Conservation (phyloP, 352 stramenopile genomes). For the Achlya hypogyna region DNA sequence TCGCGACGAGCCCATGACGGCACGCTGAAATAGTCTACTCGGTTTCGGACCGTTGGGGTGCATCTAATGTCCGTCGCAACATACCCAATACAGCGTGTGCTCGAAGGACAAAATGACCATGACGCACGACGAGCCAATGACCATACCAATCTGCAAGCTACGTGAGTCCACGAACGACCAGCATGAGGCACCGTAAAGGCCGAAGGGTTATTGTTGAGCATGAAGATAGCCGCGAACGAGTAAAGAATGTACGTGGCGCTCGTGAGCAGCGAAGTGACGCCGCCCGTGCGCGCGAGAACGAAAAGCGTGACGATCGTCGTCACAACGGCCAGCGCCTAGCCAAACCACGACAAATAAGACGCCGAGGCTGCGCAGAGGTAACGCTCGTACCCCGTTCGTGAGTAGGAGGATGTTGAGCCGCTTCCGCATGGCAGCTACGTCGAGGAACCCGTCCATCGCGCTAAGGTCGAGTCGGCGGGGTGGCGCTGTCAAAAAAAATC, state of each 20-base stretch:
- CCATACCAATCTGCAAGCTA: conserved; percentile 15
- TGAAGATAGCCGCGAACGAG: conserved; percentile 10
- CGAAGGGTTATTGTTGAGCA: conserved; percentile 18
- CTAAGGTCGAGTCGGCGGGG: neutral
- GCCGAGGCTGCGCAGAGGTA: neutral
- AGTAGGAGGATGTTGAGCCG: conserved; percentile 8
- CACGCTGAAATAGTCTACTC: neutral
- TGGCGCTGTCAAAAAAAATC: neutral
- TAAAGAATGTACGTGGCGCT: conserved; percentile 6
- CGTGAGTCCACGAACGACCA: neutral
- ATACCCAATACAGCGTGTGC: conserved; percentile 14
- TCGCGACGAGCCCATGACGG: neutral
- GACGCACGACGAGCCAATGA: conserved; percentile 5
- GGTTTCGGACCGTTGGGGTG: neutral
- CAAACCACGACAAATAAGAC: neutral
- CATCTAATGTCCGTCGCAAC: neutral
- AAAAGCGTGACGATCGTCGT: conserved; percentile 7
- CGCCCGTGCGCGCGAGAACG: neutral
- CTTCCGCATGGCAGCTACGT: neutral
- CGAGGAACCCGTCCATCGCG: neutral
- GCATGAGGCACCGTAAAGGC: conserved; percentile 4
- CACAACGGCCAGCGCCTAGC: neutral
- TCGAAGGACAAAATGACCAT: conserved; percentile 5
- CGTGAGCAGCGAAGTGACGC: conserved; percentile 4
- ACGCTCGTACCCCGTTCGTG: conserved; percentile 5